phyloP scores from a whole-genome alignment of 495 filamentous ascomycete species.

The Aspergillus incahuasiensis region DNA sequence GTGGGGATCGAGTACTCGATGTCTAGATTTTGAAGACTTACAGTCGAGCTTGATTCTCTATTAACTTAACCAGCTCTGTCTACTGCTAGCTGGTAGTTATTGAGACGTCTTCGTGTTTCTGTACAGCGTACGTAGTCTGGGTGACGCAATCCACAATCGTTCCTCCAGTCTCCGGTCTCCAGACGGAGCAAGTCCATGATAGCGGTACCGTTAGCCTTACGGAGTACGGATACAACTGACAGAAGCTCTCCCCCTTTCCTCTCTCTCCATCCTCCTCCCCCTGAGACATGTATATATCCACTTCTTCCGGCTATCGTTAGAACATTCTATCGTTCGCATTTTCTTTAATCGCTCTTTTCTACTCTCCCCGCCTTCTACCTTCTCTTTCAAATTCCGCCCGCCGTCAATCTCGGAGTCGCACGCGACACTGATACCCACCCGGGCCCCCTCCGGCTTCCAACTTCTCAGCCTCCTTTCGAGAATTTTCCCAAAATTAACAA shows the following conservation, averaged over 20 bases:
- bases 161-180: background rate
- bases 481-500: background rate
- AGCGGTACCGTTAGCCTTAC: background rate
- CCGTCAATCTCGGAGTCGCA: background rate
- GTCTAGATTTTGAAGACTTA: no score
- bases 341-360: background rate
- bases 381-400: background rate
- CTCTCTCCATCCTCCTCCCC: background rate
- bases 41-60: no score
- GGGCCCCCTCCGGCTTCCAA: background rate
- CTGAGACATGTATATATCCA: background rate
- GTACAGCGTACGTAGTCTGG: background rate
- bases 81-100: background rate
- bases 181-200: conserved; percentile 2
- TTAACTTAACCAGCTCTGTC: no score
- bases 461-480: background rate
- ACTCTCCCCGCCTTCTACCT: background rate
- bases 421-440: conserved; percentile 2
- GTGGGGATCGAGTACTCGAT: no score
- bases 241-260: background rate
- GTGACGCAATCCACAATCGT: conserved; percentile 10
- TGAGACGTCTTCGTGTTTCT: background rate
- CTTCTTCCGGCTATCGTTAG: background rate
- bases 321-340: background rate
- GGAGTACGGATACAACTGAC: no score